Conservation (phyloP, 2,329 filamentous ascomycete genomes). For the Leptographium flavum region DNA sequence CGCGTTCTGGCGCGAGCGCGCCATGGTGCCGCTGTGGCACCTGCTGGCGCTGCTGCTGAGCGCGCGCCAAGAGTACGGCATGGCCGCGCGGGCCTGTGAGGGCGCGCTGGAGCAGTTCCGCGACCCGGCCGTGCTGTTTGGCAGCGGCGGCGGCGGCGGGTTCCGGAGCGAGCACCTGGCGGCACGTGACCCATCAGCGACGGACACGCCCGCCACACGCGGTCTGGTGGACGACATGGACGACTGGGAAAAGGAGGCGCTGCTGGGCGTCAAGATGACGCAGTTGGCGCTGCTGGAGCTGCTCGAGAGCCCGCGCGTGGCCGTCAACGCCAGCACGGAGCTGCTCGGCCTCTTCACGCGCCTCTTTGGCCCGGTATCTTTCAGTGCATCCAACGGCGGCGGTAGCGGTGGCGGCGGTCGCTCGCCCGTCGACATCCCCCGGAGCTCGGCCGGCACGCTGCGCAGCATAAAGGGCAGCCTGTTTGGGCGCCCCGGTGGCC, state of each 20-base stretch:
- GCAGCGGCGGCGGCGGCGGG: too few relatives aligned
- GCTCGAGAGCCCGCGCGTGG: constrained; percentile 67
- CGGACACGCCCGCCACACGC: constrained; percentile 10
- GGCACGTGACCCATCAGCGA: constrained; percentile 26
- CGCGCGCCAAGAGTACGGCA: constrained; percentile 69
- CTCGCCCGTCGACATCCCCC: constrained; percentile 44
- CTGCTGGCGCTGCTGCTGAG: constrained; percentile 74
- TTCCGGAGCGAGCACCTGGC: constrained; percentile 54
- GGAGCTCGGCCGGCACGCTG: constrained; percentile 56
- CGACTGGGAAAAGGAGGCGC: constrained; percentile 66
- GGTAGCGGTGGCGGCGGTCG: too few relatives aligned
- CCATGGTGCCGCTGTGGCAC: constrained; percentile 76
- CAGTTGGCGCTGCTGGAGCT: constrained; percentile 75
- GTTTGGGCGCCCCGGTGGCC: constrained; percentile 50
- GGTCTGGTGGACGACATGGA: constrained; percentile 69
- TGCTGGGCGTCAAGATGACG: constrained; percentile 94
- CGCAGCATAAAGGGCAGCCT: constrained; percentile 62
- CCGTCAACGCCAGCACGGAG: constrained; percentile 79
- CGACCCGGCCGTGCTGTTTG: constrained; percentile 55
- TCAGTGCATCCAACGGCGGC: constrained; percentile 26
- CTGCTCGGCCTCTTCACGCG: constrained; percentile 68
- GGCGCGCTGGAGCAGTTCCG: constrained; percentile 85
- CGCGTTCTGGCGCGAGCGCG: constrained; percentile 46
- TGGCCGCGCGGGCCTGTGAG: constrained; percentile 72
- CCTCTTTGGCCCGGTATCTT: constrained; percentile 54